Percentiles rank a stretch among this genome's conserved stretches.
phyloP scores from a whole-genome alignment of 805 yeast genomes.

The Candida stauntonica region DNA sequence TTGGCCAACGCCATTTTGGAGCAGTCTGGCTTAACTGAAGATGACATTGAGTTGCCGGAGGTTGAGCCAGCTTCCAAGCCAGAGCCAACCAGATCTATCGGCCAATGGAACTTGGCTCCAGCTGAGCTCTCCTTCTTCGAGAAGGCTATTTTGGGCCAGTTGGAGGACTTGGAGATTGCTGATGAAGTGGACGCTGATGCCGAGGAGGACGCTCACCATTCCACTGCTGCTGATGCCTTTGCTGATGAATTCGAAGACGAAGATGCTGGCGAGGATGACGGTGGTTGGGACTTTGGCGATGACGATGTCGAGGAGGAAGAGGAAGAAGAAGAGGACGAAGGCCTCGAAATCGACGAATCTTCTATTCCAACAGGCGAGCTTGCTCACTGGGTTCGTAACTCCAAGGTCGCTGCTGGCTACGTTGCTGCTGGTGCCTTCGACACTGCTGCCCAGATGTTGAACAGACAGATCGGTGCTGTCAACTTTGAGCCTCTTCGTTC shows the following conservation, averaged over 20 bases:
- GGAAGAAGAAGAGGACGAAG: conserved; percentile 52
- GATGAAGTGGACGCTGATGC: conserved; percentile 36
- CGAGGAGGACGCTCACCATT: conserved; percentile 21
- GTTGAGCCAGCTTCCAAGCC: conserved; percentile 42
- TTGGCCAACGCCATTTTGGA: conserved; percentile 68
- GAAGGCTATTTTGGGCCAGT: conserved; percentile 72
- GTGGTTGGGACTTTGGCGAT: conserved; percentile 80
- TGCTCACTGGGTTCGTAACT: conserved; percentile 80
- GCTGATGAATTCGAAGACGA: conserved; percentile 40
- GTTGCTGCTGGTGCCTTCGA: conserved; percentile 97
- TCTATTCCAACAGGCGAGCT: conserved; percentile 43
- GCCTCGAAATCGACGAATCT: conserved; percentile 32
- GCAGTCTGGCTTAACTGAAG: conserved; percentile 61
- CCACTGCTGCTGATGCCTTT: conserved; percentile 21
- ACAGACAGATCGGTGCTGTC: conserved; percentile 83
- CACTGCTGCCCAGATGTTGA: conserved; percentile 87
- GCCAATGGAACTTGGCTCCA: conserved; percentile 80
- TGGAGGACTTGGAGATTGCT: conserved; percentile 58
- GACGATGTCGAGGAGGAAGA: conserved; percentile 65
- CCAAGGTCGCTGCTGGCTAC: conserved; percentile 85
- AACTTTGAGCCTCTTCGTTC: conserved; percentile 83
- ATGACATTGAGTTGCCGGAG: conserved; percentile 62
- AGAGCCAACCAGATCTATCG: conserved; percentile 41
- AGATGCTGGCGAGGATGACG: conserved; percentile 42
- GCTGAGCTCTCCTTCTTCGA: conserved; percentile 79